Evolutionary conservation across 805 yeast genomes (phyloP).

Genomic region (Millerago galiae): DNA sequence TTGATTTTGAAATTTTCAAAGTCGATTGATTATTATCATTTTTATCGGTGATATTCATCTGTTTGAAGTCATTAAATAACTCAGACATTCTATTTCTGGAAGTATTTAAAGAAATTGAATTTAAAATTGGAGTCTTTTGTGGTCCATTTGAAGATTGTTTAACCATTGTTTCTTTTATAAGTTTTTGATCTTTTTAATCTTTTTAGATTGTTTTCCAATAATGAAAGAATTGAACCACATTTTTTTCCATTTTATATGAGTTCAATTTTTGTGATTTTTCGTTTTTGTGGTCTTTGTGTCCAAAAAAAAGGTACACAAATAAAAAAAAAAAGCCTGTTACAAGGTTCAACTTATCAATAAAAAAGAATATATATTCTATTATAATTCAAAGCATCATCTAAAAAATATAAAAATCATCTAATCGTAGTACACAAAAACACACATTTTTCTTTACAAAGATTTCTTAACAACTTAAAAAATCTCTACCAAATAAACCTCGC

Average conservation of each 20-base stretch:
- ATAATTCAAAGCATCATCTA: neutral
- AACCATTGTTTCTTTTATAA: neutral
- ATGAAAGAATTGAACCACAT: neutral
- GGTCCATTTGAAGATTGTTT: neutral
- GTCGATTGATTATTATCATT: neutral
- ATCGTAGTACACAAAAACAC: neutral
- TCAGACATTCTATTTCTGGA: slow-evolving; percentile 23
- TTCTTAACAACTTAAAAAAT: slow-evolving; percentile 27
- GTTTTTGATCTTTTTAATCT: neutral
- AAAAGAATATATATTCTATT: neutral
- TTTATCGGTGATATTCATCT: slow-evolving; percentile 9
- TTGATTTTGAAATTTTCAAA: neutral
- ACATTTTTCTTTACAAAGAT: neutral
- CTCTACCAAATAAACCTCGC: slow-evolving; percentile 52
- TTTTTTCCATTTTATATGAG: neutral
- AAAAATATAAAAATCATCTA: neutral
- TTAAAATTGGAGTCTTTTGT: slow-evolving; percentile 10
- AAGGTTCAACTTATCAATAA: no score
- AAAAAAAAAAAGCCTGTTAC: no score
- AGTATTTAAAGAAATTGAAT: slow-evolving; percentile 18
- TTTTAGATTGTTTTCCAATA: neutral
- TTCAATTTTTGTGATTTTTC: no score
- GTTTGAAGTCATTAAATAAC: slow-evolving; percentile 23
- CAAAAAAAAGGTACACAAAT: no score
- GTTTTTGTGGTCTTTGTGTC: neutral